Base-by-base conservation (phyloP, 2,329 filamentous ascomycete species). In the Pseudogymnoascus sp. region DNA sequence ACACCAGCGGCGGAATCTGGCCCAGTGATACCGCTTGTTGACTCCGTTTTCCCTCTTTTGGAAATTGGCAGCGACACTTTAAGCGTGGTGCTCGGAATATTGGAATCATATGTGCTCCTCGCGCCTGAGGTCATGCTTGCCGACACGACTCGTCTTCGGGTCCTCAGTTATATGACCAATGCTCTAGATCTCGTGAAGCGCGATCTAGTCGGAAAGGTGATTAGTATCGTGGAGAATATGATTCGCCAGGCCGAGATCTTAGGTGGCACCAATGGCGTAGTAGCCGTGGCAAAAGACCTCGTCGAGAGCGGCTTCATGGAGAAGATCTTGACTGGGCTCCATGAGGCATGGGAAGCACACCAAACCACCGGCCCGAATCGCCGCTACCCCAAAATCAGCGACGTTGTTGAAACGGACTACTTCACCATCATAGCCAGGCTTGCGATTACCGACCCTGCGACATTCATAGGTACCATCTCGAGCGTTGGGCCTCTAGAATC, bases 361-460 rank as follows among this genome's bases (percentile, higher is more conserved):
- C 87, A 96, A 73, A 91, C 89, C 0, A 90, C 89, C 0, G 93
- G 95, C 0, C 93, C 93, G 0, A 89, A 90, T 70, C 83, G 83
- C 26, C 89, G 83, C 68, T 80, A 84, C 18, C 83, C 86, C 42
- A 83, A 85, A 31, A 83, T 97, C 36, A 88, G 88, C 69, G 85
- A 86, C 11, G 82, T 92, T 10, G 87, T 90, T 0, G 86, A 96
- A 71, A 89, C 89, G 0, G 90, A 96, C 72, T 96, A 96, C 73
- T 89, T 96, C 71, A 84, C 86, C 4, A 86, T 97, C 1, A 80
- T 99, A 1, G 87, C 91, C 1, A 88, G 93, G 1, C 82, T 97
- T 14, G 84, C 87, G 0, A 77, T 96, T 1, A 86, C 87, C 0
- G 88, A 89, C 39, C 90, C 93, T 0, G 76, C 76, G 2, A 78